Percentiles rank a stretch among this genome's conserved stretches.
These are phyloP conservation scores for Chrysosporium queenslandicum DNA, from an alignment of 2,329 filamentous ascomycete genomes.

Conservation along the genomic window DNA sequence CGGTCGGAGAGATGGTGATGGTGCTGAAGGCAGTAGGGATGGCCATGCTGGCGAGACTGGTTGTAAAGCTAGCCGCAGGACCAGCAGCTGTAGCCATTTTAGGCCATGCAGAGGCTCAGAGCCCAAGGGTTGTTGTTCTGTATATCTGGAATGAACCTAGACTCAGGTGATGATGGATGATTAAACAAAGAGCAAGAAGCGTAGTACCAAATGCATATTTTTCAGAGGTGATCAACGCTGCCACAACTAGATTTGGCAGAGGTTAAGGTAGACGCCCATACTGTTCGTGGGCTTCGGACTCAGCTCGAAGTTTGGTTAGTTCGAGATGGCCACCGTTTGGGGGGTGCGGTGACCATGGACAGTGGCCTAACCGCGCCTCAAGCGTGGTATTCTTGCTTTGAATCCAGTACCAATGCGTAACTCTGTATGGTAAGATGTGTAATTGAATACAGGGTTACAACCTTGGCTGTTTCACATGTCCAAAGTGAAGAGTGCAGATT, in stretches of 20 bases:
- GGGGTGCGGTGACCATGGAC: neutral
- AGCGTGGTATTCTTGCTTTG: slow-evolving; percentile 1
- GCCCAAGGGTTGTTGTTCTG: neutral
- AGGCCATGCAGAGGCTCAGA: slow-evolving; percentile 1
- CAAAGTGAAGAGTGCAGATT: no score
- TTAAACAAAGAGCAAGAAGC: slow-evolving; percentile 3
- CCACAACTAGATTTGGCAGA: neutral
- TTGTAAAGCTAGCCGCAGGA: slow-evolving; percentile 8
- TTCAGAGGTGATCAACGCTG: neutral
- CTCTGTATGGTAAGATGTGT: neutral
- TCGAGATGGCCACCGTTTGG: neutral
- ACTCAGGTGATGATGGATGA: neutral
- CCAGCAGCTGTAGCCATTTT: slow-evolving; percentile 1
- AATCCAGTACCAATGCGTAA: slow-evolving; percentile 1
- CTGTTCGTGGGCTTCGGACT: neutral
- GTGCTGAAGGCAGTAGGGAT: slow-evolving; percentile 9
- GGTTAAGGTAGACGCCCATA: neutral
- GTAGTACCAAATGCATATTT: slow-evolving; percentile 1
- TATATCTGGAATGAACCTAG: neutral
- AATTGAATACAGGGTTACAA: no score
- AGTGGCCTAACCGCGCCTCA: neutral
- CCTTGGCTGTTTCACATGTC: no score
- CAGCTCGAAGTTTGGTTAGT: neutral
- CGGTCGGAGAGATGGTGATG: slow-evolving; percentile 5
- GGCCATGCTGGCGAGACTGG: slow-evolving; percentile 16